Evolutionary conservation across 2,329 filamentous ascomycete genomes (phyloP), one percentile per base, ranked within the genome.

Genomic region (Pseudogymnoascus pannorum): DNA sequence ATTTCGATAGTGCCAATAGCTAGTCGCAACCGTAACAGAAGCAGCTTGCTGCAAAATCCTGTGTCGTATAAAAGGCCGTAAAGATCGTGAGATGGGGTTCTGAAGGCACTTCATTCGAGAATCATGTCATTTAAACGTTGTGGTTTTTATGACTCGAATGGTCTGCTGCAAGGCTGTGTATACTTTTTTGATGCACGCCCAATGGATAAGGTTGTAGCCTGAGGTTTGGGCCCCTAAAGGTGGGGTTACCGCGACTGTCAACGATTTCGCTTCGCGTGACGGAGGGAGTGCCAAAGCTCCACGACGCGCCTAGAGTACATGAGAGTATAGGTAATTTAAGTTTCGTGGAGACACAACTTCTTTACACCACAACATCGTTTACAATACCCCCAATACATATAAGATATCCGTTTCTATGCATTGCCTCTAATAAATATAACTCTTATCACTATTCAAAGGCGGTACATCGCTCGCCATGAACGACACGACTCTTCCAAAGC

Each of bases 401-500:
- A 18, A 24, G 48, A 54, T 54, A 54, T 31, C 24, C 26, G 48
- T 54, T 26, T 54, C 48, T 31, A 54, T 54, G 48, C 48, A 54
- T 54, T 54, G 48, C 24, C 48, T 54, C 48, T 54, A 54, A 54
- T 54, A 54, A 31, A 31, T 31, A 31, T 31, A 31, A 54, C 24
- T 54, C n/a, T 54, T 54, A 54, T 54, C 48, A 54, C 26, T 54
- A 54, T 26, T 54, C 26, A 31, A 31, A 18, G 48, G 48, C 48
- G 26, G 48, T 60, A 44, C 31, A 36, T 26, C 35, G 54, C 33
- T 60, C 58, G 67, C 60, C 62, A 71, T 73, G 71, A 69, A 64
- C 66, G 70, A 72, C 68, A 66, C 71, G 67, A 70, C 66, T 65
- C 64, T 69, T 64, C 67, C 69, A 9, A 64, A 67, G 65, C 68